Percentiles rank a stretch among this genome's conserved stretches.
phyloP scores from a whole-genome alignment of 192 early-diverging fungal genomes.

The Backusella parvicylindrica region DNA sequence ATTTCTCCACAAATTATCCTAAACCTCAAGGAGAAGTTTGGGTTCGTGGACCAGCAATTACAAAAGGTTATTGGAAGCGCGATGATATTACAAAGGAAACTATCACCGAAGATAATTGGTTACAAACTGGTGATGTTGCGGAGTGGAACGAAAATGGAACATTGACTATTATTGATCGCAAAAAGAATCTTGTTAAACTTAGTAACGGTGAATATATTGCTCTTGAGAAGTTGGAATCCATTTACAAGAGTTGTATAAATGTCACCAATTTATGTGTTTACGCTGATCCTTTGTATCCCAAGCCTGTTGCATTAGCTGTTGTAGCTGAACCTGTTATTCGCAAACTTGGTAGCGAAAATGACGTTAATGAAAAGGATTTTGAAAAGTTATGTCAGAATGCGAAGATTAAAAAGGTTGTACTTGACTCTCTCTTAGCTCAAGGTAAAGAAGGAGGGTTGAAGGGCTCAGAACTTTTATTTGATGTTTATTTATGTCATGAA shows the following conservation, averaged over 20 bases:
- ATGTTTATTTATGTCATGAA: slow-evolving; percentile 60
- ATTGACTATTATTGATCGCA: slow-evolving; percentile 86
- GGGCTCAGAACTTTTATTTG: slow-evolving; percentile 67
- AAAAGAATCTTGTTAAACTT: slow-evolving; percentile 92
- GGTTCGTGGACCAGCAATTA: slow-evolving; percentile 75
- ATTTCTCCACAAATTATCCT: slow-evolving; percentile 52
- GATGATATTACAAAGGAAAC: slow-evolving; percentile 60
- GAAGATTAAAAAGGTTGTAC: slow-evolving; percentile 51
- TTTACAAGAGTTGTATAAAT: slow-evolving; percentile 71
- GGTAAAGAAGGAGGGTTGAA: slow-evolving; percentile 67
- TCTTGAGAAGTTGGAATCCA: slow-evolving; percentile 87
- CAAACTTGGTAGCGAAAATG: slow-evolving; percentile 45
- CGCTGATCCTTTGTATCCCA: slow-evolving; percentile 66
- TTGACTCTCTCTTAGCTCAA: slow-evolving; percentile 39
- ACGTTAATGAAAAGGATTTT: slow-evolving; percentile 41
- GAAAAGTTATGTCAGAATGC: slow-evolving; percentile 50
- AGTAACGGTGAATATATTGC: slow-evolving; percentile 91
- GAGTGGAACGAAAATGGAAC: slow-evolving; percentile 74
- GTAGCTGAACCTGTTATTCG: slow-evolving; percentile 57
- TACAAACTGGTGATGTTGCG: slow-evolving; percentile 88
- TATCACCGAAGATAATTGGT: slow-evolving; percentile 76
- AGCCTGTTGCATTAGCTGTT: slow-evolving; percentile 72
- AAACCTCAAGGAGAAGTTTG: slow-evolving; percentile 78
- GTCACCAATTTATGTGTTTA: slow-evolving; percentile 77
- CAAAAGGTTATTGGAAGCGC: slow-evolving; percentile 78